Conservation (phyloP, 257 asterid genomes). For the Solanum clarkiae region DNA sequence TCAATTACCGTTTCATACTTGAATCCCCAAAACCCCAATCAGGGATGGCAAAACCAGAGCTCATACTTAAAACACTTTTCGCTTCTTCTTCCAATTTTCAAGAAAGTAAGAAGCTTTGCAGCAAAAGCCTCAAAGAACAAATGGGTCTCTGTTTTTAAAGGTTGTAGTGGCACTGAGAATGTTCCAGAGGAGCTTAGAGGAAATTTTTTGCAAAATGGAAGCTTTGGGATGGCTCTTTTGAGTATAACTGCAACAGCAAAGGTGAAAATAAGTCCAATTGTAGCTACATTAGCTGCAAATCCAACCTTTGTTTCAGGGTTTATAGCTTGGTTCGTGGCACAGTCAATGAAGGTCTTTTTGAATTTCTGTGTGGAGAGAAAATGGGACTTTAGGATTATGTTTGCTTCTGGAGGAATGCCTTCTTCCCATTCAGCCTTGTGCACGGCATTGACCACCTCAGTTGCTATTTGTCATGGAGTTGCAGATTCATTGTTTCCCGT, state of each 20-base stretch:
- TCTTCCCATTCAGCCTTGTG: constrained; percentile 91
- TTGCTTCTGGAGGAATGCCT: constrained; percentile 85
- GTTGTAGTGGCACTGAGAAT: constrained; percentile 3
- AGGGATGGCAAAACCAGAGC: constrained; percentile 19
- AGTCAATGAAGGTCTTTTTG: constrained; percentile 62
- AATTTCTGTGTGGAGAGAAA: constrained; percentile 70
- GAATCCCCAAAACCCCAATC: constrained; percentile 22
- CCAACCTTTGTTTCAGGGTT: constrained; percentile 74
- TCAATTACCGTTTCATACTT: constrained; percentile 5
- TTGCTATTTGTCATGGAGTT: constrained; percentile 78
- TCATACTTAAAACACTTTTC: constrained; percentile 36
- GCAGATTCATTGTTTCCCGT: constrained; percentile 86
- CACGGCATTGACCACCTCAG: constrained; percentile 80
- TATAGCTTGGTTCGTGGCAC: constrained; percentile 64
- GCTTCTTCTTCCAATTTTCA: constrained; percentile 32
- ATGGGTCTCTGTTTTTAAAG: constrained; percentile 17
- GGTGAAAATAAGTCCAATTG: constrained; percentile 72
- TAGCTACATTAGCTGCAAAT: constrained; percentile 66
- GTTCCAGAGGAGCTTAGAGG: constrained; percentile 5
- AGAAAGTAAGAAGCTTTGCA: constrained; percentile 29
- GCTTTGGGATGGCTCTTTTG: constrained; percentile 55
- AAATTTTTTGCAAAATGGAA: constrained; percentile 35
- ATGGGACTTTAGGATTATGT: constrained; percentile 72
- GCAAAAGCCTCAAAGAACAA: constrained; percentile 22
- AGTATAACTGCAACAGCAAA: constrained; percentile 69